Percentiles rank a stretch among this genome's conserved stretches.
phyloP scores from a whole-genome alignment of 441 rosid genomes.

The Erodium moschatum region DNA sequence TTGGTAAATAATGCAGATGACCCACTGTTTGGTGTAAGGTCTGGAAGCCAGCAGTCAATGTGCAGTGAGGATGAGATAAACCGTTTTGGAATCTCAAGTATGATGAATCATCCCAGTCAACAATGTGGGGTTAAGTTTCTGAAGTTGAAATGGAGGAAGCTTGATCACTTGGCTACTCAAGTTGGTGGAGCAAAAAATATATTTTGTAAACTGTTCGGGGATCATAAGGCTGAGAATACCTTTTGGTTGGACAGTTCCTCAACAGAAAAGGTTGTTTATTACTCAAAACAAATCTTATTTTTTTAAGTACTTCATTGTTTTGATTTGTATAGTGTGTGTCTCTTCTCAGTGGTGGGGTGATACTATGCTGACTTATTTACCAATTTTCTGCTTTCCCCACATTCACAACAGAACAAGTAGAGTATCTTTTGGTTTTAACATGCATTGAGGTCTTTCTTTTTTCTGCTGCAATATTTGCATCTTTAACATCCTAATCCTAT shows the following conservation, averaged over 20 bases:
- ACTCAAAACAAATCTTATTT: neutral
- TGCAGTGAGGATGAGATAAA: slow-evolving; percentile 25
- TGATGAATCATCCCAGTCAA: slow-evolving; percentile 24
- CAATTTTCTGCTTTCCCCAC: neutral
- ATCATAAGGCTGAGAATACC: slow-evolving; percentile 44
- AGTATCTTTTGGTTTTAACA: neutral
- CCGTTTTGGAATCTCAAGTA: slow-evolving; percentile 26
- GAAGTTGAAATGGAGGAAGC: slow-evolving; percentile 75
- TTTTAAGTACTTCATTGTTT: neutral
- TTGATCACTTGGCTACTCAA: slow-evolving; percentile 42
- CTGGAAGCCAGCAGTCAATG: slow-evolving; percentile 22
- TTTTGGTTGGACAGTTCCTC: slow-evolving; percentile 99
- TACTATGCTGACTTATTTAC: neutral
- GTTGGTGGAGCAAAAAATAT: slow-evolving; percentile 77
- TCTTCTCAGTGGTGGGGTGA: neutral
- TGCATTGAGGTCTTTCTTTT: slow-evolving; percentile 1
- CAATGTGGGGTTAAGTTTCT: slow-evolving; percentile 32
- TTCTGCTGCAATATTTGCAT: neutral
- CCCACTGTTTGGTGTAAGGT: slow-evolving; percentile 27
- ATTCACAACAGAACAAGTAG: neutral
- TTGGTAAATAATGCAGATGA: slow-evolving; percentile 26
- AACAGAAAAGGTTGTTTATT: slow-evolving; percentile 50
- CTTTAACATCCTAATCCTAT: neutral
- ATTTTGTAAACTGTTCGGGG: slow-evolving; percentile 56
- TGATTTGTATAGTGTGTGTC: neutral